phyloP scores from a whole-genome alignment of 164 flowering plant species.

The Dillenia turbinata region DNA sequence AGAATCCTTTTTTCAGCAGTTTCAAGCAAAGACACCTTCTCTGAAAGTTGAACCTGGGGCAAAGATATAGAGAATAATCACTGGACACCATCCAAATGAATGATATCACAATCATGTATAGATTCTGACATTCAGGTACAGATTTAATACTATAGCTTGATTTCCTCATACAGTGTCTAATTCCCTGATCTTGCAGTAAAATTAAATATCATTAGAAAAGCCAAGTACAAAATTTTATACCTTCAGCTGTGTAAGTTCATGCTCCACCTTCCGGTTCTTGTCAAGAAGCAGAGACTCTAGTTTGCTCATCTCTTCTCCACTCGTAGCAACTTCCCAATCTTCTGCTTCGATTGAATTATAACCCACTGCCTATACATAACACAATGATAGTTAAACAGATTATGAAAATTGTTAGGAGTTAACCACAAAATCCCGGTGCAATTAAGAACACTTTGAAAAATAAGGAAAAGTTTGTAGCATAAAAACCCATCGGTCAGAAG shows the following conservation, averaged over 20 bases:
- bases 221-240: constrained; percentile 28
- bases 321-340: constrained; percentile 98
- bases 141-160: not conserved
- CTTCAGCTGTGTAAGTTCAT: constrained; percentile 92
- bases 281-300: constrained; percentile 94
- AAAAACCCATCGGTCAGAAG: too few relatives aligned
- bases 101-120: too few relatives aligned
- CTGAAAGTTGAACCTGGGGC: constrained; percentile 81
- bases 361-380: constrained; percentile 78
- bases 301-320: constrained; percentile 97
- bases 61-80: not conserved
- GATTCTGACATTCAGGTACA: too few relatives aligned
- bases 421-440: too few relatives aligned
- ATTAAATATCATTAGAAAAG: constrained; percentile 1
- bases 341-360: constrained; percentile 98
- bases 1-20: constrained; percentile 62
- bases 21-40: constrained; percentile 69
- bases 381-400: constrained; percentile 5
- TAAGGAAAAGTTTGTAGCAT: too few relatives aligned
- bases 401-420: not conserved
- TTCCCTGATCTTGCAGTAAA: not conserved
- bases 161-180: not conserved
- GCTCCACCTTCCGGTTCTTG: constrained; percentile 97
- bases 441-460: too few relatives aligned
- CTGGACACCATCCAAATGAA: too few relatives aligned